Evolutionary conservation across 2,329 filamentous ascomycete species (phyloP).

Genomic region (Paecilomyces formosus): DNA sequence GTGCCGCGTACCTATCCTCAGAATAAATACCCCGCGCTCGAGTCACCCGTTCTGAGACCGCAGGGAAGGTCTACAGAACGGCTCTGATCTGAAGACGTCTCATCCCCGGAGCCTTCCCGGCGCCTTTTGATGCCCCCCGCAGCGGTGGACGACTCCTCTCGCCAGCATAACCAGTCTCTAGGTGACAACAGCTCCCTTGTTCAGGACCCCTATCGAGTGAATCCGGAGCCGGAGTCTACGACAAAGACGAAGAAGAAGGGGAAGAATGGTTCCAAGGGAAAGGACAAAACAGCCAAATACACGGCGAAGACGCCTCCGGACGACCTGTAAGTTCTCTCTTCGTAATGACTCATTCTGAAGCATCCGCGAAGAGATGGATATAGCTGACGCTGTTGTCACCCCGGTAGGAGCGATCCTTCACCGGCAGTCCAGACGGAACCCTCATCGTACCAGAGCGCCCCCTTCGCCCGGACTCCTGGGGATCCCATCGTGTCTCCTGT

Average conservation of each 20-base stretch:
- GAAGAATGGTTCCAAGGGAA: slow-evolving; percentile 27
- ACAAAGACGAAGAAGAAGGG: slow-evolving; percentile 34
- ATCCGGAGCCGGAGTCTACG: slow-evolving; percentile 24
- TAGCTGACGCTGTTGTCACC: slow-evolving; percentile 5
- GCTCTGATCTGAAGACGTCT: slow-evolving; percentile 8
- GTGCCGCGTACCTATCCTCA: not conserved
- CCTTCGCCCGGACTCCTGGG: slow-evolving; percentile 18
- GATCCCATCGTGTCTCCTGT: slow-evolving; percentile 27
- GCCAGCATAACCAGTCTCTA: slow-evolving; percentile 27
- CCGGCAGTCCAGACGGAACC: slow-evolving; percentile 2
- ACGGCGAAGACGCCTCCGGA: slow-evolving; percentile 23
- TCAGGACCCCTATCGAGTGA: slow-evolving; percentile 18
- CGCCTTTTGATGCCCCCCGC: slow-evolving; percentile 36
- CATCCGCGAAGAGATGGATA: slow-evolving; percentile 1
- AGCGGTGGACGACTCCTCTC: slow-evolving; percentile 30
- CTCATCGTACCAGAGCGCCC: slow-evolving; percentile 21
- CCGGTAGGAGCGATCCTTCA: slow-evolving; percentile 18
- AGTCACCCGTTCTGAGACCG: slow-evolving; percentile 24
- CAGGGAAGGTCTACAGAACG: slow-evolving; percentile 22
- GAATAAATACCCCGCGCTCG: slow-evolving; percentile 4
- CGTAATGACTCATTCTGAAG: not conserved
- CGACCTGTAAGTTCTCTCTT: slow-evolving; percentile 27
- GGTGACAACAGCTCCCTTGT: slow-evolving; percentile 22
- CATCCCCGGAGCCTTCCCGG: slow-evolving; percentile 16
- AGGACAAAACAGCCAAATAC: slow-evolving; percentile 27